phyloP scores from a whole-genome alignment of 495 filamentous ascomycete genomes.

The Xylaria acuta region DNA sequence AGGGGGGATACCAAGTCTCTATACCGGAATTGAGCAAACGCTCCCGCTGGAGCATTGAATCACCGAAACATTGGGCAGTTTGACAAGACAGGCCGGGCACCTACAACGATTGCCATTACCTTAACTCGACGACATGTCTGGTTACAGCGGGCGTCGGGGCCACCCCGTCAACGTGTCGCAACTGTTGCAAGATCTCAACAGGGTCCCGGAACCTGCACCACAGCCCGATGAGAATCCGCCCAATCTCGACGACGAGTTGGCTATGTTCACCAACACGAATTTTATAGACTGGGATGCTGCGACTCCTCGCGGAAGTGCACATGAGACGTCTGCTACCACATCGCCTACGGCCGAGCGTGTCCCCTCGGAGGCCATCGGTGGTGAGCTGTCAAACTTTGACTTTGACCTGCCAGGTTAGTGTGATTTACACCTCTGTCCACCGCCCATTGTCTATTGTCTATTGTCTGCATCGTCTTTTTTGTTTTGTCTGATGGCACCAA shows the following conservation, averaged over 20 bases:
- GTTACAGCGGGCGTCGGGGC: constrained; percentile 69
- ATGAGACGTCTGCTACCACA: constrained; percentile 38
- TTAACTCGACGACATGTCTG: constrained; percentile 31
- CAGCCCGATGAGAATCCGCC: constrained; percentile 67
- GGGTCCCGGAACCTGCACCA: constrained; percentile 67
- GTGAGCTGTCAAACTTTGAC: constrained; percentile 46
- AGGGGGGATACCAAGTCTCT: neutral
- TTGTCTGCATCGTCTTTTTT: constrained; percentile 4
- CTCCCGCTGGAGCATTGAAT: neutral
- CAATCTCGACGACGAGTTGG: constrained; percentile 70
- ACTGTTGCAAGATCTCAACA: constrained; percentile 86
- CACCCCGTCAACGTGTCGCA: constrained; percentile 78
- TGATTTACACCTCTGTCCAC: constrained; percentile 14
- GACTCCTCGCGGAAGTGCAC: constrained; percentile 46
- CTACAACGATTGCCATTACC: neutral
- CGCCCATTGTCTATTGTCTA: neutral
- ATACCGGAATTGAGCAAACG: neutral
- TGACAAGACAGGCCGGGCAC: neutral
- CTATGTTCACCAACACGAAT: constrained; percentile 89
- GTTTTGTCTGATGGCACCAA: neutral
- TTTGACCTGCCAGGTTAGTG: constrained; percentile 47
- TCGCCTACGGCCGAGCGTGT: constrained; percentile 47
- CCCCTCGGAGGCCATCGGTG: constrained; percentile 33
- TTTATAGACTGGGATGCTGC: constrained; percentile 87
- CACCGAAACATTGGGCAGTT: neutral